These are phyloP conservation scores for Aspergillus ibericus DNA, from an alignment of 2,329 filamentous ascomycete species.

Conservation along the genomic window DNA sequence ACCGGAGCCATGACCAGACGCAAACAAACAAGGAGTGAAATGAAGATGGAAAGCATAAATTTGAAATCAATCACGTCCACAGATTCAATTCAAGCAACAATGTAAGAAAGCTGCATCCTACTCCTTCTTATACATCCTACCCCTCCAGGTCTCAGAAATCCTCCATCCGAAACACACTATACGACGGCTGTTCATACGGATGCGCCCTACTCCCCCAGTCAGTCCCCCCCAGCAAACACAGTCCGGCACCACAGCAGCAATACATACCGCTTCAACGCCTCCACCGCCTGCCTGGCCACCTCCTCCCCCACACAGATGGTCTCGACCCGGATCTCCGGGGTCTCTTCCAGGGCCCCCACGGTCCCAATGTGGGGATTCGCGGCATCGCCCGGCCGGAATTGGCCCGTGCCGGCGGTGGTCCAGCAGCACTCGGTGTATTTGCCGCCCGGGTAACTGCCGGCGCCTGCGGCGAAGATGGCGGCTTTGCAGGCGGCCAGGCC, in stretches of 20 bases:
- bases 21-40: too few species aligned
- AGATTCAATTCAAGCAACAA: too few species aligned
- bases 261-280: constrained; percentile 18
- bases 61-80: too few species aligned
- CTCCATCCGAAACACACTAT: constrained; percentile 14
- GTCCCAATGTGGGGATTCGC: constrained; percentile 15
- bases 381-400: constrained; percentile 14
- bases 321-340: constrained; percentile 17
- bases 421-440: constrained; percentile 21
- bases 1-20: not conserved
- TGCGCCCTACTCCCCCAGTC: constrained; percentile 6
- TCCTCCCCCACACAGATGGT: constrained; percentile 17
- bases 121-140: too few species aligned
- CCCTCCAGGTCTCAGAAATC: not conserved
- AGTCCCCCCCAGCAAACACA: not conserved
- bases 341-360: constrained; percentile 14
- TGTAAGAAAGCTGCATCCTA: too few species aligned
- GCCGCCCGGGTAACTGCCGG: constrained; percentile 17
- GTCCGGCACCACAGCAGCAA: not conserved
- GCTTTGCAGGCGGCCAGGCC: constrained; percentile 15
- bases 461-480: constrained; percentile 19
- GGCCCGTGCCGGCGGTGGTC: constrained; percentile 11
- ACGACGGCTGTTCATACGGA: constrained; percentile 15
- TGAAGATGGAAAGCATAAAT: too few species aligned
- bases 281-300: constrained; percentile 12